These are phyloP conservation scores for Colletotrichum liaoningense DNA, from an alignment of 2,329 filamentous ascomycete genomes.

Conservation along the genomic window DNA sequence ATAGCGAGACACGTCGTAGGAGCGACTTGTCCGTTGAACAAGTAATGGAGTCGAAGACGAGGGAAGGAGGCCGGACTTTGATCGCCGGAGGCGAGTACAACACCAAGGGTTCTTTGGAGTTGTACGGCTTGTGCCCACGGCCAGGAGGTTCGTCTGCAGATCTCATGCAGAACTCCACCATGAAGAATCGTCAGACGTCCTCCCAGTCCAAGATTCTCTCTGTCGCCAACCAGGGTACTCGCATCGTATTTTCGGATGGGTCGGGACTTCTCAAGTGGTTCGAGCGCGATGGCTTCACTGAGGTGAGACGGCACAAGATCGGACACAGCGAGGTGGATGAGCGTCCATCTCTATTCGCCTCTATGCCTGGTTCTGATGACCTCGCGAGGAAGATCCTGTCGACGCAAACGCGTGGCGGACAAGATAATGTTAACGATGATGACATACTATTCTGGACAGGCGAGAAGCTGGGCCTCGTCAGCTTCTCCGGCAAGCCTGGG, in stretches of 20 bases:
- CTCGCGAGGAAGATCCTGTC: slow-evolving; percentile 85
- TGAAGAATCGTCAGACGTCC: slow-evolving; percentile 86
- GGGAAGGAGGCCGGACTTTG: slow-evolving; percentile 70
- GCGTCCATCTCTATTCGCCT: slow-evolving; percentile 62
- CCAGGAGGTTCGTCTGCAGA: slow-evolving; percentile 31
- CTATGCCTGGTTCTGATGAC: slow-evolving; percentile 70
- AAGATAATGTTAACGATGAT: slow-evolving; percentile 61
- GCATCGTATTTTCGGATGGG: slow-evolving; percentile 85
- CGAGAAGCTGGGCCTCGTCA: slow-evolving; percentile 80
- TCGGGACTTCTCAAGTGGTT: slow-evolving; percentile 90
- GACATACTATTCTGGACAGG: slow-evolving; percentile 90
- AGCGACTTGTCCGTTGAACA: slow-evolving; percentile 67
- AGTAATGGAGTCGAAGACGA: slow-evolving; percentile 64
- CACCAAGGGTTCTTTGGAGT: slow-evolving; percentile 87
- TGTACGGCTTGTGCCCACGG: slow-evolving; percentile 73
- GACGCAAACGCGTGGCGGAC: slow-evolving; percentile 53
- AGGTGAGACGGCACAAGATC: slow-evolving; percentile 65
- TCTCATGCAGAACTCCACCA: slow-evolving; percentile 57
- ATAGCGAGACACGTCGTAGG: slow-evolving; percentile 67
- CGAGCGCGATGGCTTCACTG: slow-evolving; percentile 81
- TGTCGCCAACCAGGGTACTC: slow-evolving; percentile 82
- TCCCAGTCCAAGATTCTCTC: slow-evolving; percentile 84
- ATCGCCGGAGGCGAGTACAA: slow-evolving; percentile 92
- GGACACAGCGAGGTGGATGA: slow-evolving; percentile 63
- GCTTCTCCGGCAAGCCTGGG: slow-evolving; percentile 65